phyloP scores from a whole-genome alignment of 148 eudicot species.

The Vaccinium corymbosum region DNA sequence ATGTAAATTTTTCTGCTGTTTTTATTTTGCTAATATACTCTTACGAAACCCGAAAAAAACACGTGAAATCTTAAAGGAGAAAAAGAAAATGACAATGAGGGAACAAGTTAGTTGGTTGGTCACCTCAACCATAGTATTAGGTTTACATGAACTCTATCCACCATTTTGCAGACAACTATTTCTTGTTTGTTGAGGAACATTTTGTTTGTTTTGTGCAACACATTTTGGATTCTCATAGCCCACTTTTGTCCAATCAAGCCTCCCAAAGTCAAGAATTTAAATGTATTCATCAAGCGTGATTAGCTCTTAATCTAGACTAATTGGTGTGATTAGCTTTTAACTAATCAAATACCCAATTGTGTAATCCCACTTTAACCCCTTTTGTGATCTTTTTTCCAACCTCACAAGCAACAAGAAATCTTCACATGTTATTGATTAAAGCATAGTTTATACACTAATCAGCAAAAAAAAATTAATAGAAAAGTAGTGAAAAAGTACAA shows the following conservation, averaged over 20 bases:
- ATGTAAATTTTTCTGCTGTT: background rate
- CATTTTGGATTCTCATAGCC: background rate
- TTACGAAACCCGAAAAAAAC: background rate
- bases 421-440: conserved; percentile 15
- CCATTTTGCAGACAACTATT: background rate
- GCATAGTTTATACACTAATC: background rate
- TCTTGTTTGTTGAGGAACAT: background rate
- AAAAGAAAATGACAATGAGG: background rate
- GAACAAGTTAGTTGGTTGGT: background rate
- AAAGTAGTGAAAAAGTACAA: conserved; percentile 2
- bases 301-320: background rate
- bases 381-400: conserved; percentile 17
- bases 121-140: background rate
- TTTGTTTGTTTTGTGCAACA: too few relatives aligned
- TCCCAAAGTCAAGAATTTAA: conserved; percentile 23
- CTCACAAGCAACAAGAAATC: conserved; percentile 26
- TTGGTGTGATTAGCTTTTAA: conserved; percentile 18
- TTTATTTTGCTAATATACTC: background rate
- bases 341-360: conserved; percentile 5
- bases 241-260: background rate
- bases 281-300: background rate
- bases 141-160: background rate
- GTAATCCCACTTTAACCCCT: background rate
- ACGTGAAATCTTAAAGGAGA: background rate
- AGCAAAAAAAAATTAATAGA: background rate